Evolutionary conservation across 495 filamentous ascomycete species (phyloP).

Genomic region (Trichoderma gamsii): DNA sequence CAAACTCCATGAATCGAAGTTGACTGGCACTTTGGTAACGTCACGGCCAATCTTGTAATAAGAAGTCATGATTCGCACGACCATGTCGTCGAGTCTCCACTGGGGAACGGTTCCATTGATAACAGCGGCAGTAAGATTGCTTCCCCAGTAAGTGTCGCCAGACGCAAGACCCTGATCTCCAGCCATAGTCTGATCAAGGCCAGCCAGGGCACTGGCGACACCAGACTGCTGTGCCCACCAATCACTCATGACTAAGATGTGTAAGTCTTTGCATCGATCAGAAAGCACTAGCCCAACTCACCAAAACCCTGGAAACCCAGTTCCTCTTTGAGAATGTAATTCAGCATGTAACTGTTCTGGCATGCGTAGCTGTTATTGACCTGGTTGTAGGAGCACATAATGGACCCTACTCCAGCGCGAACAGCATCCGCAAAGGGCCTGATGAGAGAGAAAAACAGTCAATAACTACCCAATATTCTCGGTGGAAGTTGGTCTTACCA

Average conservation of each 20-base stretch:
- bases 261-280: neutral
- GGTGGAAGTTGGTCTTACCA: slow-evolving; percentile 33
- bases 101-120: slow-evolving; percentile 71
- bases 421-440: slow-evolving; percentile 67
- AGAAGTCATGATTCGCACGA: slow-evolving; percentile 73
- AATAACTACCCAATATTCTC: neutral
- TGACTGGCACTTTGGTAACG: slow-evolving; percentile 53
- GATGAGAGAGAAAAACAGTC: slow-evolving; percentile 48
- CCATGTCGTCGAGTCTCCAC: slow-evolving; percentile 87
- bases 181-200: slow-evolving; percentile 93
- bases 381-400: slow-evolving; percentile 62
- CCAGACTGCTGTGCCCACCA: slow-evolving; percentile 85
- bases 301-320: slow-evolving; percentile 57
- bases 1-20: slow-evolving; percentile 82
- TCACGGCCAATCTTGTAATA: slow-evolving; percentile 78
- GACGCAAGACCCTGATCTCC: slow-evolving; percentile 60
- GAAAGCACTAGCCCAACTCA: slow-evolving; percentile 28
- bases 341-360: slow-evolving; percentile 41
- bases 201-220: slow-evolving; percentile 70
- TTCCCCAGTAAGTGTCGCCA: slow-evolving; percentile 59
- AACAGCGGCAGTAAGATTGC: slow-evolving; percentile 64
- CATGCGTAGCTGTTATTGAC: slow-evolving; percentile 39
- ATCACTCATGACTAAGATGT: slow-evolving; percentile 61
- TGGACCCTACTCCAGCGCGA: slow-evolving; percentile 49
- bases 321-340: slow-evolving; percentile 48